Conservation (phyloP, 352 stramenopile genomes). For the Phytopythium oedochilum region DNA sequence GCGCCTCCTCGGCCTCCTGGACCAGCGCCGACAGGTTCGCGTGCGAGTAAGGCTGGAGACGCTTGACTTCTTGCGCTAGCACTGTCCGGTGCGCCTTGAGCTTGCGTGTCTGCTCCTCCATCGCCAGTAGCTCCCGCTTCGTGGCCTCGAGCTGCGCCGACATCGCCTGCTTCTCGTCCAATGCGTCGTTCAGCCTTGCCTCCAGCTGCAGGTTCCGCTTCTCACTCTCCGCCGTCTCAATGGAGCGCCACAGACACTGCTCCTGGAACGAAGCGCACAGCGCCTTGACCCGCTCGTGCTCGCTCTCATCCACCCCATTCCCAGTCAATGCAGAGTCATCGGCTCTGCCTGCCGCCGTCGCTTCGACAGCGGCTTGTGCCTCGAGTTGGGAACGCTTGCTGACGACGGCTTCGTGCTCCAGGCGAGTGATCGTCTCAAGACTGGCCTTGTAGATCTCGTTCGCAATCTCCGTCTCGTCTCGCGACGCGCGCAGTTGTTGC, state of each 20-base stretch:
- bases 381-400: background rate
- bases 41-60: slow-evolving; percentile 57
- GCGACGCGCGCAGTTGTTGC: slow-evolving; percentile 15
- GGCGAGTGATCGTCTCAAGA: slow-evolving; percentile 48
- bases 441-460: slow-evolving; percentile 66
- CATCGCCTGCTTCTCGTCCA: slow-evolving; percentile 11
- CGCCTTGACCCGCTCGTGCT: slow-evolving; percentile 35
- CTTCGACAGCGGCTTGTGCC: background rate
- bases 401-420: slow-evolving; percentile 20
- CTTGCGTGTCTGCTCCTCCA: slow-evolving; percentile 29
- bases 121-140: slow-evolving; percentile 3
- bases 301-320: slow-evolving; percentile 10
- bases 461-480: slow-evolving; percentile 35
- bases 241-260: slow-evolving; percentile 71
- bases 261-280: slow-evolving; percentile 69
- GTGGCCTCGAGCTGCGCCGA: slow-evolving; percentile 10
- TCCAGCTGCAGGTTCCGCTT: slow-evolving; percentile 22
- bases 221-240: slow-evolving; percentile 61
- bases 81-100: slow-evolving; percentile 53
- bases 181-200: slow-evolving; percentile 6
- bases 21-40: slow-evolving; percentile 57
- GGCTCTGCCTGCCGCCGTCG: background rate
- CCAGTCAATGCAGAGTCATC: background rate
- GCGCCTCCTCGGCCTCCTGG: slow-evolving; percentile 62
- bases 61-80: slow-evolving; percentile 66